Evolutionary conservation across 2,329 filamentous ascomycete genomes (phyloP), one percentile per base, ranked within the genome.

Genomic region (Zasmidium cellare): DNA sequence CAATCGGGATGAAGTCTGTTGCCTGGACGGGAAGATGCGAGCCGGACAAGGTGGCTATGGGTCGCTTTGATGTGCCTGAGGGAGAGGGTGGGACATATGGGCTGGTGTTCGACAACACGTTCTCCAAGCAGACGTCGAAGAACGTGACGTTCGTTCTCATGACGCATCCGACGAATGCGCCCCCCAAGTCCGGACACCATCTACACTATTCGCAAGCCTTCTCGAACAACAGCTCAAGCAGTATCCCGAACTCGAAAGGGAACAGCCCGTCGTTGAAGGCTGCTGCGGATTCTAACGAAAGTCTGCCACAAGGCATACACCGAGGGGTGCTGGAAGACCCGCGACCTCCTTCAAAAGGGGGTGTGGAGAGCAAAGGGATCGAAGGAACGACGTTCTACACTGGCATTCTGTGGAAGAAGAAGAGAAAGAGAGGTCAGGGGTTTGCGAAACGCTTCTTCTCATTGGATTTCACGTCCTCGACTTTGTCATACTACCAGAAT

Each of bases 101-200:
- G 56, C 80, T 99, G 60, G 91, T 97, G 28, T 96, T 99, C 71
- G 94, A 99, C 83, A 99, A 99, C 72, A 99, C 94, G 24, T 99
- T 99, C 73, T 96, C 92, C 59, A 97, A 97, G 77, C 90, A 88
- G 74, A 88, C 90, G 45, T 94, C 92, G 53, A 99, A 99, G 78
- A 96, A 89, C 25, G 92, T 92, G 19, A 97, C 93, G 7, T 91
- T 99, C 70, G 92, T 97, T 35, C 85, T 99, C 53, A 84, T 97
- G 73, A 97, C 92, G 41, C 97, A 97, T 70, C 92, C 93, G 9
- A 92, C 91, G 35, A 89, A 87, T 65, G 84, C 86, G 5, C 85
- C 90, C 31, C 91, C 91, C 1, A 90, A 91, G 69, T 87, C 87
- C 16, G 86, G 87, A 2, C 86, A 88, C 63, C 84, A 91, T 69